These are phyloP conservation scores for Davidsoniella virescens DNA, from an alignment of 2,329 filamentous ascomycete genomes.

Conservation along the genomic window DNA sequence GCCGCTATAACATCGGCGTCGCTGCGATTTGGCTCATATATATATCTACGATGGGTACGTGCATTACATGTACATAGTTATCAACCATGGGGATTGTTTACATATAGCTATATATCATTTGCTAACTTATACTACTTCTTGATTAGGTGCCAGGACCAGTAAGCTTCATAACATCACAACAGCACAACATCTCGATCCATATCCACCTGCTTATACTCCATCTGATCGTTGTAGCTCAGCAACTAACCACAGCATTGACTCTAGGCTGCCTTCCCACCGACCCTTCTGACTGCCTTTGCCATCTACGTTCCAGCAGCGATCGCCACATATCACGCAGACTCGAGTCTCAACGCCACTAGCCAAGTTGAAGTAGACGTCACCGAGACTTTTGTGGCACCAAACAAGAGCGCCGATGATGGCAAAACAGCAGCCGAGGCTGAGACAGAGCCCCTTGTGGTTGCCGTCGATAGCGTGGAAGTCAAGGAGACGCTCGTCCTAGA, in stretches of 20 bases:
- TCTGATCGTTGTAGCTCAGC: neutral
- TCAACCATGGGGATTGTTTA: too few species aligned
- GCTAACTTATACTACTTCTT: constrained; percentile 14
- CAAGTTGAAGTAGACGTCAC: constrained; percentile 40
- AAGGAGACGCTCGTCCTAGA: constrained; percentile 32
- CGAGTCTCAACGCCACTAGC: constrained; percentile 42
- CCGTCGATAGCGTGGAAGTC: neutral
- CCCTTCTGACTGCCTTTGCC: constrained; percentile 43
- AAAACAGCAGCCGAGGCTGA: neutral
- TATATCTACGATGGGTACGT: constrained; percentile 46
- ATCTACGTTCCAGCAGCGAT: constrained; percentile 51
- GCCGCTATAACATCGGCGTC: constrained; percentile 22
- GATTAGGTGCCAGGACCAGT: constrained; percentile 19
- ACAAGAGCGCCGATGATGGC: neutral
- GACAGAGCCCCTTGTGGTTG: neutral
- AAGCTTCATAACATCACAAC: too few species aligned
- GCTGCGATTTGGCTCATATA: constrained; percentile 30
- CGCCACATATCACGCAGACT: constrained; percentile 37
- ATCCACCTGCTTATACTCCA: neutral
- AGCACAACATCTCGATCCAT: neutral
- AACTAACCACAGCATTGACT: neutral
- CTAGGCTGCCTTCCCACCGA: constrained; percentile 15
- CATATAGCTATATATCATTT: neutral
- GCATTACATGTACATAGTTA: too few species aligned
- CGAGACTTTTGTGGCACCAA: constrained; percentile 21